Evolutionary conservation across 208 protist species (phyloP), one percentile per base, ranked within the genome.

Genomic region (Leishmania amazonensis): DNA sequence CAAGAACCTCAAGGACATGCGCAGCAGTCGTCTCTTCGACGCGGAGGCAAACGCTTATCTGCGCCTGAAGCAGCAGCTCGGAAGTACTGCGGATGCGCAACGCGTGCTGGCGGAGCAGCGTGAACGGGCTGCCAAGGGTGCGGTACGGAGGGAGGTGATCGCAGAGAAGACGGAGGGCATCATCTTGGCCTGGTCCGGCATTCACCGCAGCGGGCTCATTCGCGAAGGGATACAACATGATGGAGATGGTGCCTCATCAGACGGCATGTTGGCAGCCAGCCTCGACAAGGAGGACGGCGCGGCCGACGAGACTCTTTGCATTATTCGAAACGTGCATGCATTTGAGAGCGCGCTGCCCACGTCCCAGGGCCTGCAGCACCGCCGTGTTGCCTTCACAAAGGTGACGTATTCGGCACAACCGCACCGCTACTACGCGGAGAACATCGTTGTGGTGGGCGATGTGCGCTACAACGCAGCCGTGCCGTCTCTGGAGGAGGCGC

Each of bases 311-410:
- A 17, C 70, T 21, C 71, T 94, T 57, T 93, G 89, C 78, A 90
- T 96, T 62, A 94, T 98, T 67, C 92, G 91, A 45, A 94, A 90
- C 83, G 95, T 94, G 4, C 78, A 93, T 77, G 83, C 88, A 70
- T 98, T 98, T 75, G 75, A 95, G 58, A 96, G 90, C 38, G 93
- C 95, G 17, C 78, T 98, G 75, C 92, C 95, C 5, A 96, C 91
- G 19, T 90, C 90, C 13, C 80, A 92, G 57, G 89, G 84, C 57
- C 85, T 98, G 11, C 84, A 95, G 60, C 85, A 93, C 40, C 87
- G 91, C 40, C 80, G 79, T 42, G 91, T 98, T 15, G 82, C 73
- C 6, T 98, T 96, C 79, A 80, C 83, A 28, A 94, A 95, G 84
- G 92, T 96, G 62, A 54, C 60, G 7, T 96, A 96, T 86, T 84